Base-by-base conservation (phyloP, 2,329 filamentous ascomycete species). In the Plectosphaerella sp. region DNA sequence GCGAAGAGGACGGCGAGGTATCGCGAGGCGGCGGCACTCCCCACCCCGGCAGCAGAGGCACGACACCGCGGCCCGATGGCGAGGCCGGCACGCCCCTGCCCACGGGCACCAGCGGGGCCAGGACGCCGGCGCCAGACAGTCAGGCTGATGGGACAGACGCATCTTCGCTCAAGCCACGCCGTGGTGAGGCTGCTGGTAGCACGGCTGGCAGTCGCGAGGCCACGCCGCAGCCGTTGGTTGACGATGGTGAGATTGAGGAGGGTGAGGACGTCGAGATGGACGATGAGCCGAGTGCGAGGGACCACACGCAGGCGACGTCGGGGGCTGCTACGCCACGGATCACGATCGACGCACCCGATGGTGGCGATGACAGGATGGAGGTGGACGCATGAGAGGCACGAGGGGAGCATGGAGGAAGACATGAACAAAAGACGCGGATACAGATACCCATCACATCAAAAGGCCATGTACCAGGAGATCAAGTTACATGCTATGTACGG, bases 301-400 rank as follows among this genome's bases (percentile, higher is more conserved):
- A 64, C 36, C 67, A 68, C 49, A 65, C 64, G 2, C 69, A 67
- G 4, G 67, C 67, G 24, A 52, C 52, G 20, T 56, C 52, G 10
- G 70, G 69, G n/a, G 72, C 74, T 5, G 70, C 77, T 52, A 72
- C 73, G 15, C 75, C 76, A 35, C 69, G 67, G 56, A 77, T 80
- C 49, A 73, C 69, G 18, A 70, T 83, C 47, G 76, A 82, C 53
- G 71, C 73, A 20, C 72, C 77, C 24, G 71, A 73, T 42, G 71
- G 65, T 37, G 65, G 63, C 28, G 75, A 70, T 8, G 84, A 87
- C 58, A 80, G 74, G 61, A 91, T 90, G 87, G 87, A 90, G 52
- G 67, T 75, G 47, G 72, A 89, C 72, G 59, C 77, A 20, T 43
- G 18, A 18, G 16, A 7, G 41, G 5, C 41, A 43, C 18, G 37